Percentiles rank a stretch among this genome's conserved stretches.
These are phyloP conservation scores for Orbilia javanica DNA, from an alignment of 2,329 filamentous ascomycete genomes.

Conservation along the genomic window DNA sequence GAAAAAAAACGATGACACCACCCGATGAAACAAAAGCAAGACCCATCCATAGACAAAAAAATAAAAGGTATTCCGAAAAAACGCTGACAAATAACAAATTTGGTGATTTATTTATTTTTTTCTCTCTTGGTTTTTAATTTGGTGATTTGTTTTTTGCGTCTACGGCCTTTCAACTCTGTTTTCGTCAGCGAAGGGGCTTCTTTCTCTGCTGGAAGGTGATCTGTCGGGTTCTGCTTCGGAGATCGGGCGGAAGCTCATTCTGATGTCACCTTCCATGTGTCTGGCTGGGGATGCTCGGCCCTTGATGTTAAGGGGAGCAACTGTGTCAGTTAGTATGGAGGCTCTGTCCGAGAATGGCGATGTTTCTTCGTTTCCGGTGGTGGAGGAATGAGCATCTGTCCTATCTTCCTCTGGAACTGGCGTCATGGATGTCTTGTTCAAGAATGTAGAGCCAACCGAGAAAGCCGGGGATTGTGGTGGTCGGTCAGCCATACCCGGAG, in stretches of 20 bases:
- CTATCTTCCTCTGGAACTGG: constrained; percentile 51
- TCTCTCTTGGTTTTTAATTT: constrained; percentile 22
- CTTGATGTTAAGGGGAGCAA: constrained; percentile 43
- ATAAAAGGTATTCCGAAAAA: constrained; percentile 2
- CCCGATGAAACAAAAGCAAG: constrained; percentile 31
- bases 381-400: constrained; percentile 2
- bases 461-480: constrained; percentile 72
- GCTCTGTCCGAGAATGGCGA: constrained; percentile 52
- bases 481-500: constrained; percentile 32
- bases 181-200: constrained; percentile 56
- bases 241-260: constrained; percentile 56
- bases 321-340: constrained; percentile 36
- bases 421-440: constrained; percentile 69
- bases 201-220: constrained; percentile 24
- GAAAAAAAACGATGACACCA: constrained; percentile 39
- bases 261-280: constrained; percentile 55
- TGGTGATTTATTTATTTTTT: constrained; percentile 30
- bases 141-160: constrained; percentile 24
- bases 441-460: constrained; percentile 76
- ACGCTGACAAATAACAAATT: constrained; percentile 28
- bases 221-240: constrained; percentile 34
- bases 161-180: constrained; percentile 25
- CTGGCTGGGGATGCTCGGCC: constrained; percentile 48
- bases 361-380: constrained; percentile 23
- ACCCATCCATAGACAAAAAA: constrained; percentile 33